These are phyloP conservation scores for Phaeosphaeriaceae sp. DNA, from an alignment of 2,329 filamentous ascomycete genomes.

Conservation along the genomic window DNA sequence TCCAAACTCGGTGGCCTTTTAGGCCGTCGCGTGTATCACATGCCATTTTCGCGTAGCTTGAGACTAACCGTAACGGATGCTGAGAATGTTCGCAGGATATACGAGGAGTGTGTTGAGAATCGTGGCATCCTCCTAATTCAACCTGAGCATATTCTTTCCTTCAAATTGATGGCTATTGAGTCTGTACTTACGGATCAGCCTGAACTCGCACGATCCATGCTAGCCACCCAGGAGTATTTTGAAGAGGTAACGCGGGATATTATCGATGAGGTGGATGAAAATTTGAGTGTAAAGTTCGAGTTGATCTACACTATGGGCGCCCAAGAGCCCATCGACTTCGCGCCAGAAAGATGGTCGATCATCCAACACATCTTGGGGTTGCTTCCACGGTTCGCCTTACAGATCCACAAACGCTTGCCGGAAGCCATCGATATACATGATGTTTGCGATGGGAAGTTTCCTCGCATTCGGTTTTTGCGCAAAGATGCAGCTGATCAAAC, in stretches of 20 bases:
- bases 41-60: constrained; percentile 66
- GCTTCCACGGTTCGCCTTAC: no score
- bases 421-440: constrained; percentile 57
- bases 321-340: constrained; percentile 40
- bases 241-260: constrained; percentile 60
- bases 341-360: constrained; percentile 40
- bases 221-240: constrained; percentile 59
- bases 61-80: constrained; percentile 43
- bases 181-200: constrained; percentile 43
- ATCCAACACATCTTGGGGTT: constrained; percentile 38
- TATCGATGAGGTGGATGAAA: constrained; percentile 63
- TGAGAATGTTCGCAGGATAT: constrained; percentile 47
- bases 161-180: constrained; percentile 68
- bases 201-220: constrained; percentile 51
- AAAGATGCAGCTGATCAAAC: no score
- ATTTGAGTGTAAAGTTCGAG: constrained; percentile 43
- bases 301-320: constrained; percentile 42
- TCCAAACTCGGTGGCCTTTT: constrained; percentile 64
- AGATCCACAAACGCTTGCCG: no score
- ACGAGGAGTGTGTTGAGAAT: constrained; percentile 55
- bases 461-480: no score
- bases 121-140: constrained; percentile 67
- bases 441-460: constrained; percentile 49
- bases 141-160: constrained; percentile 69
- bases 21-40: constrained; percentile 60